Evolutionary conservation across 306 rosid genomes (phyloP), one percentile per base, ranked within the genome.

Genomic region (Acacia acuminata): DNA sequence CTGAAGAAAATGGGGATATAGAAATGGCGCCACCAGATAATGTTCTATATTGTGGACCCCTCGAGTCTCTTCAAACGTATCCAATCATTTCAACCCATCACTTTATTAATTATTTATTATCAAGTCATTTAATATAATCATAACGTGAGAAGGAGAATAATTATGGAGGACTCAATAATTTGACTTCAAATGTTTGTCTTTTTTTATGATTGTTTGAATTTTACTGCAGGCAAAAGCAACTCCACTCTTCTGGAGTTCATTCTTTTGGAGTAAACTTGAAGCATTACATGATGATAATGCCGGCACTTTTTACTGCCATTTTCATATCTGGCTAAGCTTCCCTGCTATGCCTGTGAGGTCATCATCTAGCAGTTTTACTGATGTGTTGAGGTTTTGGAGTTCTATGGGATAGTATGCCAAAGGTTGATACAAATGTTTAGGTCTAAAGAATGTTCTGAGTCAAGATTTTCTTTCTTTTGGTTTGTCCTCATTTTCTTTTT

Each of bases 41-140:
- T 86, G 97, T 90, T 89, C 86, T 93, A 6, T 96, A 75, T 69
- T 93, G 99, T 43, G 98, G 97, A 76, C 87, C 93, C 66, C 91
- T 93, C 25, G 32, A 78, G 17, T 0, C 20, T 71, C 27, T 86
- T 70, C 96, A 91, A 71, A 88, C 53, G 99, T 92, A 93, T 30
- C 67, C 25, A 27, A 45, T 60, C 71, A 76, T 70, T 16, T 40
- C 12, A 42, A 36, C 2, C 56, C 38, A 8, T 50, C 61, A 58
- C 43, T 65, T 56, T 2, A 16, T 67, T 58, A 2, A 22, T 8
- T 58, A 11, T 3, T 22, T 58, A 9, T n/a, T 58, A 58, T 10
- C 32, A 10, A n/a, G 65, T 58, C 13, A n/a, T 61, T 61, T 24
- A 4, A 61, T 25, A 61, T 61, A 24, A 22, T 22, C 14, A n/a